Base-by-base conservation (phyloP, 805 yeast genomes). In the Wickerhamiella alocasiicola region DNA sequence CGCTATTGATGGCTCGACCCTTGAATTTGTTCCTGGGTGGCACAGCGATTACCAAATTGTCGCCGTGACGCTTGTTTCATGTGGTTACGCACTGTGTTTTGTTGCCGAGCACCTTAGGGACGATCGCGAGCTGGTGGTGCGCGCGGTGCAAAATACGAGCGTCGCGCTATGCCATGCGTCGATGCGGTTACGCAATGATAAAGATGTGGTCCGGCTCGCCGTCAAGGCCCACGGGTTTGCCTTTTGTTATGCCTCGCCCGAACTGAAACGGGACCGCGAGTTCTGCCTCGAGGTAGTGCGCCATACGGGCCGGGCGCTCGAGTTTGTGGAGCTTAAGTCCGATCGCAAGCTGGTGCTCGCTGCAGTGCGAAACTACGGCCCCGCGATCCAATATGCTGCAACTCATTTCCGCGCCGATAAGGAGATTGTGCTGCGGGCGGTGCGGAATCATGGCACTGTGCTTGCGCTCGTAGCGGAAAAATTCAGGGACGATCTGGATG, bases 221-320 rank as follows among this genome's bases (percentile, higher is more conserved):
- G 29, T 30, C 18, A 24, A 23, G 17, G 35, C 30, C 30, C 34
- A 37, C 25, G 41, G 35, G 25, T 30, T 37, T 30, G 41, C 35
- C 13, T 37, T 37, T 24, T 19, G 29, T 13, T 30, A 29, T 23
- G 41, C 41, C 2, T 28, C 34, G 16, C 26, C 27, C 4, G 24
- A 16, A 9, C 35, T 37, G 15, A 21, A 18, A 11, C 9, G 29
- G 15, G 28, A 37, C 33, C 32, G 29, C 11, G 15, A 23, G n/a
- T 37, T 37, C 15, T 37, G 41, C 28, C 41, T 30, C 18, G 27
- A 30, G 18, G 30, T 37, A 3, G 9, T 37, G 30, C 35, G 35
- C n/a, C 41, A 37, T 24, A 37, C 34, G 3, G 41, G 41, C 29
- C 41, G 41, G 9, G 41, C 41, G 7, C 35, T 30, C 35, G 41